These are phyloP conservation scores for Teratosphaeriaceae sp. DNA, from an alignment of 2,329 filamentous ascomycete species.

Conservation along the genomic window DNA sequence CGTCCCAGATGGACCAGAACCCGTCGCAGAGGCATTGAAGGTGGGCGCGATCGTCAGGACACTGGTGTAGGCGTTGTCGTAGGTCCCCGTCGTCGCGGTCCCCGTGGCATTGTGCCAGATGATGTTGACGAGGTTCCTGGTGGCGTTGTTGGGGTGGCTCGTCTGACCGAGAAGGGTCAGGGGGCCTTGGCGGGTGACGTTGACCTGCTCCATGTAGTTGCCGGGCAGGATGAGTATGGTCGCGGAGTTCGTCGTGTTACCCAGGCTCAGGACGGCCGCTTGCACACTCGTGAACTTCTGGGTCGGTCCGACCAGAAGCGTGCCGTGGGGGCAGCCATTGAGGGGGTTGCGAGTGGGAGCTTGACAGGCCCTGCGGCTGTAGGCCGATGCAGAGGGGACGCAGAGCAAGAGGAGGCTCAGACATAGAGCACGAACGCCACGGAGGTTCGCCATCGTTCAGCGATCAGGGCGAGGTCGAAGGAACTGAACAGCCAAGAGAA, in stretches of 20 bases:
- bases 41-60: conserved; percentile 58
- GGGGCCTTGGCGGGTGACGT: conserved; percentile 56
- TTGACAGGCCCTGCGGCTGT: conserved; percentile 27
- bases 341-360: conserved; percentile 31
- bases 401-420: neutral
- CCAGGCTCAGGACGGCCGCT: conserved; percentile 42
- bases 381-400: neutral
- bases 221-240: conserved; percentile 56
- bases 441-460: neutral
- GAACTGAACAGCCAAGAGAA: neutral
- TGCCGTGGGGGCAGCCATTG: conserved; percentile 32
- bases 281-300: conserved; percentile 36
- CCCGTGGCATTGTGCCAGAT: conserved; percentile 53
- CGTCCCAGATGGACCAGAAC: conserved; percentile 55
- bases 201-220: conserved; percentile 58
- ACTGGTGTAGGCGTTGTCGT: conserved; percentile 58
- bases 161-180: conserved; percentile 57
- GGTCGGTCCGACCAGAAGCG: conserved; percentile 24
- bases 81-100: conserved; percentile 33
- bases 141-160: conserved; percentile 39
- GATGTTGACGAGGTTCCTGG: conserved; percentile 49
- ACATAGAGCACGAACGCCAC: neutral
- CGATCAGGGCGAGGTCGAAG: neutral
- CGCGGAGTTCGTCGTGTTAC: conserved; percentile 39
- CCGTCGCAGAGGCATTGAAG: conserved; percentile 56